A percentile compares a stretch with the other conserved stretches of the same genome.
phyloP scores from a whole-genome alignment of 352 stramenopile species.

The Phytophthora pinifolia region DNA sequence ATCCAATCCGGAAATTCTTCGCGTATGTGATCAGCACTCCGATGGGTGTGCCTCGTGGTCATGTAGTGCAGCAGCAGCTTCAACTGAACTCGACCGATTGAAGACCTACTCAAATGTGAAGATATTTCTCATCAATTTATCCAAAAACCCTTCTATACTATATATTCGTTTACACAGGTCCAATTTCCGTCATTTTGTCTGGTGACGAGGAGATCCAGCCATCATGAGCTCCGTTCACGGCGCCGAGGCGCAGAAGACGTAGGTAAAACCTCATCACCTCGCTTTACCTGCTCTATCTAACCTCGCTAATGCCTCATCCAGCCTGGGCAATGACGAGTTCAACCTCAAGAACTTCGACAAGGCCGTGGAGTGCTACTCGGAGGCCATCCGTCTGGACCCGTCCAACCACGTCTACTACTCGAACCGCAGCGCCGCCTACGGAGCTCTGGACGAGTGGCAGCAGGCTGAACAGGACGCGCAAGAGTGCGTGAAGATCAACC shows the following conservation, averaged over 20 bases:
- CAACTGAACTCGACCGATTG: too few relatives aligned
- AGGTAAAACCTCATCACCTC: conserved; percentile 10
- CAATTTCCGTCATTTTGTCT: conserved; percentile 6
- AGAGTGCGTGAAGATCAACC: conserved; percentile 72
- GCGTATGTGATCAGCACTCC: too few relatives aligned
- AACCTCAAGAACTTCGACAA: conserved; percentile 87
- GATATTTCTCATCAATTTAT: too few relatives aligned
- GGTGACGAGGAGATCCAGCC: conserved; percentile 17
- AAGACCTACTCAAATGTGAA: too few relatives aligned
- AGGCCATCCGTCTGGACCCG: conserved; percentile 77
- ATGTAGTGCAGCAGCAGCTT: too few relatives aligned
- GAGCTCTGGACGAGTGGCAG: conserved; percentile 69
- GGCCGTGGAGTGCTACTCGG: conserved; percentile 74
- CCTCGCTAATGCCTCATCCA: conserved; percentile 16
- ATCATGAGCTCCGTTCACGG: conserved; percentile 44
- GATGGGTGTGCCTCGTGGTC: too few relatives aligned
- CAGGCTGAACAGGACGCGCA: conserved; percentile 68
- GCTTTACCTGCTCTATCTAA: background rate
- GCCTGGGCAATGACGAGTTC: conserved; percentile 84
- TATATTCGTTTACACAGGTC: background rate
- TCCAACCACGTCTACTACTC: conserved; percentile 87
- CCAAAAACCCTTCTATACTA: background rate
- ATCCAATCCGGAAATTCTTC: too few relatives aligned
- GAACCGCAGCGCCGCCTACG: conserved; percentile 76
- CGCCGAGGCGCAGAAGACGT: conserved; percentile 71